Evolutionary conservation across 176 grass and related monocot genomes (phyloP).

Genomic region (Leersia perrieri): DNA sequence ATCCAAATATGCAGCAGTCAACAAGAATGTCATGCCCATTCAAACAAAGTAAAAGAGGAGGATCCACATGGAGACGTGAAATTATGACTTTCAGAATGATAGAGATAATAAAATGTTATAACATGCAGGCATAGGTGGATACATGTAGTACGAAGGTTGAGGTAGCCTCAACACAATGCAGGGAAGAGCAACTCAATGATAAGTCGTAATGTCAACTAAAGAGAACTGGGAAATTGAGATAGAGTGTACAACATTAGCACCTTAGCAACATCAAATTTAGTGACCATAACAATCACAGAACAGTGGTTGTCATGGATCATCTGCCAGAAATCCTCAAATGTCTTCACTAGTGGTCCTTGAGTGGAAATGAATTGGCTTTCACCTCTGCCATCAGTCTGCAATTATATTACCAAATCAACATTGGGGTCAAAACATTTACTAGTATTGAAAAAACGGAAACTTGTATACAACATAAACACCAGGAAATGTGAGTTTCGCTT

Average conservation of each 20-base stretch:
- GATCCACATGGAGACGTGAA: constrained; percentile 1
- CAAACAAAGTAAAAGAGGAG: neutral
- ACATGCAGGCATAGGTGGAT: neutral
- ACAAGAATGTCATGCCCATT: constrained; percentile 7
- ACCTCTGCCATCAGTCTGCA: constrained; percentile 23
- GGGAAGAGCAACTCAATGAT: neutral
- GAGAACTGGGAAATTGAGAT: neutral
- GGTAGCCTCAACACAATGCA: neutral
- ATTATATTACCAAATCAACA: constrained; percentile 1
- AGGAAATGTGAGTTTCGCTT: neutral
- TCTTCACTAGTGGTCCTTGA: constrained; percentile 75
- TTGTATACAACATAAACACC: neutral
- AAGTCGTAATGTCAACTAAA: neutral
- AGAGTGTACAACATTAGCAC: constrained; percentile 30
- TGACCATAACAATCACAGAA: constrained; percentile 89
- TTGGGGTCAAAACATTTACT: neutral
- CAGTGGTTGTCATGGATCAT: constrained; percentile 83
- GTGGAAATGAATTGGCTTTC: constrained; percentile 79
- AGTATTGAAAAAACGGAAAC: neutral
- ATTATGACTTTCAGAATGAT: neutral
- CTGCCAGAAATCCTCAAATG: constrained; percentile 88
- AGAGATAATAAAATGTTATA: constrained; percentile 14
- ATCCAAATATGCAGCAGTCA: constrained; percentile 13
- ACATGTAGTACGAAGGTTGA: neutral
- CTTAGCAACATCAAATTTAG: constrained; percentile 65